Conservation (phyloP, 345 rosid species). For the Reutealis trisperma region DNA sequence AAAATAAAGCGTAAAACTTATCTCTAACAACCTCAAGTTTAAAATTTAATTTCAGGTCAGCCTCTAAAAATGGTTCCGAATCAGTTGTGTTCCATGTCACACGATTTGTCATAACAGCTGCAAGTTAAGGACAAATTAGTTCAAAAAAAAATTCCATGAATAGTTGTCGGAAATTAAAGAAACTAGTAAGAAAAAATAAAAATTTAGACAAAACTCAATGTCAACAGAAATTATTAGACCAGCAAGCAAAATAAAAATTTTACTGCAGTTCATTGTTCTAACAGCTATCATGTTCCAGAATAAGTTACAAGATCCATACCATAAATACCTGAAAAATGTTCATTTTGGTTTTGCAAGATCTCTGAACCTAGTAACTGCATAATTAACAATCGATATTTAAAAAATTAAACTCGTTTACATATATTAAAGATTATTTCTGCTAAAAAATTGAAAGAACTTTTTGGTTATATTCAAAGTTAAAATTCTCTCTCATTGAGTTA, state of each 20-base stretch:
- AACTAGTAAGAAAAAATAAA: too few relatives aligned
- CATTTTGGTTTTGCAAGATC: conserved; percentile 65
- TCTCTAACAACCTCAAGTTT: conserved; percentile 60
- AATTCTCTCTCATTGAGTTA: too few relatives aligned
- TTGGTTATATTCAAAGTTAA: too few relatives aligned
- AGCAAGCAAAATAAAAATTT: background rate
- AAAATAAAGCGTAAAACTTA: background rate
- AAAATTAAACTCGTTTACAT: background rate
- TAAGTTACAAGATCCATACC: conserved; percentile 10
- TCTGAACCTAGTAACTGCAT: conserved; percentile 78
- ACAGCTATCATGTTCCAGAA: background rate
- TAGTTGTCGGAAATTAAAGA: background rate
- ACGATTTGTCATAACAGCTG: conserved; percentile 73
- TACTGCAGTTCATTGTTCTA: background rate
- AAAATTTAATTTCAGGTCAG: conserved; percentile 63
- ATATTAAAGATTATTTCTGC: too few relatives aligned
- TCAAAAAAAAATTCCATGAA: conserved; percentile 7
- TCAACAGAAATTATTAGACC: background rate
- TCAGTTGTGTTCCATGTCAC: conserved; percentile 64
- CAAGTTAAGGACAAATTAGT: conserved; percentile 17
- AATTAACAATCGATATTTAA: background rate
- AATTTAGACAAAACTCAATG: background rate
- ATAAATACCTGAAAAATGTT: conserved; percentile 60
- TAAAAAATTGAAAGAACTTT: too few relatives aligned
- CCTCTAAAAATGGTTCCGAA: conserved; percentile 68